Percentiles rank a stretch among this genome's conserved stretches.
Conservation (phyloP, 169 alveolate genomes). For the Plasmodium inui region DNA sequence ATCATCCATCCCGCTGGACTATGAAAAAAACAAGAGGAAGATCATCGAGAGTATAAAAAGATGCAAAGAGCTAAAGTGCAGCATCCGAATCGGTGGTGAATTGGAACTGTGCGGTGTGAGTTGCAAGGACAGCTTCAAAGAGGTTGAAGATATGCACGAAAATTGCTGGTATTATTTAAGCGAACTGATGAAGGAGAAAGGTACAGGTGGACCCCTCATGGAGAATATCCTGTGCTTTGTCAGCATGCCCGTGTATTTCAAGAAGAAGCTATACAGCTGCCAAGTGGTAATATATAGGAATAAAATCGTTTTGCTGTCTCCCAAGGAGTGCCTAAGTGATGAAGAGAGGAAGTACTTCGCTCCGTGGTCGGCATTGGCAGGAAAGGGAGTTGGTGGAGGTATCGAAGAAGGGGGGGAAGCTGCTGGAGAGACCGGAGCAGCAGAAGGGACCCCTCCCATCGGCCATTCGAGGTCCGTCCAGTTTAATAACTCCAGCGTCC, state of each 20-base stretch:
- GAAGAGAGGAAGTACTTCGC: constrained; percentile 29
- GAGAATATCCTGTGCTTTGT: constrained; percentile 57
- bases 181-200: constrained; percentile 45
- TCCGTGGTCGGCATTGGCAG: neutral
- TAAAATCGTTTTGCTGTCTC: constrained; percentile 53
- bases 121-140: constrained; percentile 70
- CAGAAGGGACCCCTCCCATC: neutral
- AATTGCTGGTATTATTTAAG: constrained; percentile 62
- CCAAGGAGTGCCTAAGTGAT: constrained; percentile 41
- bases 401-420: no score
- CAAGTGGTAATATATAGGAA: constrained; percentile 40
- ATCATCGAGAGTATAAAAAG: constrained; percentile 60
- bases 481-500: neutral
- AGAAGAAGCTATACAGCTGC: constrained; percentile 41
- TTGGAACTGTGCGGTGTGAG: constrained; percentile 70
- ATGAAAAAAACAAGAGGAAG: constrained; percentile 50
- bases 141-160: constrained; percentile 58
- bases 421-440: neutral
- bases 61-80: constrained; percentile 59
- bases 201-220: constrained; percentile 2
- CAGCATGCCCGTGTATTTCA: constrained; percentile 74
- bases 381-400: no score
- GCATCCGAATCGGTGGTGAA: constrained; percentile 60
- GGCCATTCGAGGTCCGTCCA: neutral
- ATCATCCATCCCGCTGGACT: constrained; percentile 41